Conservation (phyloP, 2,329 filamentous ascomycete genomes). For the Trichoderma koningiopsis region DNA sequence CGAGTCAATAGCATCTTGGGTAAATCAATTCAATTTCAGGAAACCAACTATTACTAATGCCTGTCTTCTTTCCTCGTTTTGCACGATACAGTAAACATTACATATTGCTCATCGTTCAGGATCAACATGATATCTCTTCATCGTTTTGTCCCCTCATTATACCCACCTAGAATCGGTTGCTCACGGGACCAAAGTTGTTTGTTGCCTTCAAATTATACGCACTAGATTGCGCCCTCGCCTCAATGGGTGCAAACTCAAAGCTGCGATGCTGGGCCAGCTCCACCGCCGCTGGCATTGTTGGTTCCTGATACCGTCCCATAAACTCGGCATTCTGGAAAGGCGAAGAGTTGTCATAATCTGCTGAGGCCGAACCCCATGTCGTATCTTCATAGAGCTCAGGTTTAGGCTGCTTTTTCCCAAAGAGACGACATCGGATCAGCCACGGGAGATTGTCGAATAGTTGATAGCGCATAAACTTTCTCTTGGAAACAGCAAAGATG, state of each 20-base stretch:
- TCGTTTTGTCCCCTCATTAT: background rate
- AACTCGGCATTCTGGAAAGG: constrained; percentile 2
- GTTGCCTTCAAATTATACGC: constrained; percentile 16
- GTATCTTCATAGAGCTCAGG: constrained; percentile 41
- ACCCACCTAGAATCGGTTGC: background rate
- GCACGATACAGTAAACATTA: background rate
- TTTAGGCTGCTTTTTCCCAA: constrained; percentile 29
- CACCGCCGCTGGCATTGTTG: constrained; percentile 2
- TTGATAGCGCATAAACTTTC: constrained; percentile 44
- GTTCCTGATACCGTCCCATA: background rate
- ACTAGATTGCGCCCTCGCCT: background rate
- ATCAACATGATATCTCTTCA: background rate
- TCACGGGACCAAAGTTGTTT: constrained; percentile 20
- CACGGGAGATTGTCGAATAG: constrained; percentile 41
- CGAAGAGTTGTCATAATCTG: constrained; percentile 12
- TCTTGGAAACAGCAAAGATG: constrained; percentile 44
- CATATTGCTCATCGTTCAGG: background rate
- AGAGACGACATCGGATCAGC: constrained; percentile 36
- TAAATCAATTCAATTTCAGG: background rate
- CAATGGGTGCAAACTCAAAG: background rate
- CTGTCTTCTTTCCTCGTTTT: background rate
- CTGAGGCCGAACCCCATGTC: constrained; percentile 34
- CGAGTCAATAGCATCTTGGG: background rate
- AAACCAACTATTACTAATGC: background rate
- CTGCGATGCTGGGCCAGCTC: constrained; percentile 8